Evolutionary conservation across 2,329 filamentous ascomycete species (phyloP), one percentile per base, ranked within the genome.

Genomic region (Myriangium duriaei): DNA sequence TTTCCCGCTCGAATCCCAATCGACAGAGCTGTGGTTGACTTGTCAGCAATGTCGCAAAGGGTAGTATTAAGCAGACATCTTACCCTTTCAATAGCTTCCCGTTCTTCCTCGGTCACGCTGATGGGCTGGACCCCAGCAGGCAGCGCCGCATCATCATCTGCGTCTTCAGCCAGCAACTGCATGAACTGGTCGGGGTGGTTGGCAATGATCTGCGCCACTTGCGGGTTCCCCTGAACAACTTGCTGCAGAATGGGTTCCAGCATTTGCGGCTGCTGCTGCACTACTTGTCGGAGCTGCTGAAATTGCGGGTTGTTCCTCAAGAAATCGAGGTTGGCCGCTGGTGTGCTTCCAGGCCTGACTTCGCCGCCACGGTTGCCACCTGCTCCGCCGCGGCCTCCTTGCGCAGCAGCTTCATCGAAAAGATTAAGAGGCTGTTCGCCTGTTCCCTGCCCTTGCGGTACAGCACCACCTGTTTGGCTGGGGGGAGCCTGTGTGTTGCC

Each of bases 201-300:
- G 29, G 82, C 81, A 47, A 98, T 98, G 56, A 95, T 71, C 58
- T 88, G 80, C 5, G 91, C 91, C 39, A 98, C 76, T 57, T 93
- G 82, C 12, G 91, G 91, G 64, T 98, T 98, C 16, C 88, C 88
- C 14, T 85, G 81, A 24, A 85, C 87, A 26, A 98, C 84, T 62
- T 95, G 87, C 62, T 96, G 88, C 40, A 98, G 69, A 49, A 98
- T 96, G 5, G 91, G 88, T 67, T 98, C 91, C 14, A 98, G 79
- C 91, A 98, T 98, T 58, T 91, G 82, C 12, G 91, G 91, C 59
- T 96, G 84, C 60, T 95, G 87, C 64, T 98, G 91, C 31, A 98
- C 88, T 14, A 98, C 80, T 63, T 95, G 87, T 46, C 91, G 81
- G 43, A 98, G 74, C 64, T 98, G 91, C 64, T 96, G 91, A 65